Base-by-base conservation (phyloP, 1,139 yeast genomes). In the Kurtzmaniella natalensis region DNA sequence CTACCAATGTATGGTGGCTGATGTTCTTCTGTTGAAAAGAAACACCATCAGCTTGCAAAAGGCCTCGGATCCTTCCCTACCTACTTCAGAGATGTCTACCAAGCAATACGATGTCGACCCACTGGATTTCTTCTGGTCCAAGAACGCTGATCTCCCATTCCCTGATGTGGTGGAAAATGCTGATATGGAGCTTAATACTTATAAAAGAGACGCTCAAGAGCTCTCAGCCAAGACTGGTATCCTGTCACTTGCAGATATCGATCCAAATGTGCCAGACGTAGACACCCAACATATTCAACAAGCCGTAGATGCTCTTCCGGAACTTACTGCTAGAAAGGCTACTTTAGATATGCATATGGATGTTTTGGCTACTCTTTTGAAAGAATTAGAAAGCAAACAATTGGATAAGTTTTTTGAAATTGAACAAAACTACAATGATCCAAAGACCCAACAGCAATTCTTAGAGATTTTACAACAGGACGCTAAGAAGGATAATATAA, bases 91-190 rank as follows among this genome's bases (percentile, higher is more conserved):
- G 8, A 10, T 26, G 20, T 18, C 16, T 13, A 25, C 27, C 3
- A 80, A 81, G 45, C 72, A 75, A 40, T 82, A 81, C 51, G 98
- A 92, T 55, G 73, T 92, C 32, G 98, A 89, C 49, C 95, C 96
- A 13, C 76, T 75, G 39, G 98, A 92, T 62, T 86, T 85, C 54
- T 92, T 92, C 61, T 92, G 98, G 98, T 67, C 63, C 42, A 70
- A 73, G 41, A 89, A 92, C 58, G 72, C 95, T 9, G 83, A 83
- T 38, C 65, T 87, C 38, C 97, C 98, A 26, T 92, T 92, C 67
- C 98, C 98, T 1, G 96, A 92, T 55, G 97, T 94, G 16, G 98
- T 94, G 22, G 98, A 92, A 54, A 86, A 86, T 57, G 92, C 95
- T 18, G 97, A 94, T 53, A 63, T 72, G 13, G 96, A 88, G 41